These are phyloP conservation scores for Williopsis jadinii DNA, from an alignment of 1,139 yeast genomes.

Conservation along the genomic window DNA sequence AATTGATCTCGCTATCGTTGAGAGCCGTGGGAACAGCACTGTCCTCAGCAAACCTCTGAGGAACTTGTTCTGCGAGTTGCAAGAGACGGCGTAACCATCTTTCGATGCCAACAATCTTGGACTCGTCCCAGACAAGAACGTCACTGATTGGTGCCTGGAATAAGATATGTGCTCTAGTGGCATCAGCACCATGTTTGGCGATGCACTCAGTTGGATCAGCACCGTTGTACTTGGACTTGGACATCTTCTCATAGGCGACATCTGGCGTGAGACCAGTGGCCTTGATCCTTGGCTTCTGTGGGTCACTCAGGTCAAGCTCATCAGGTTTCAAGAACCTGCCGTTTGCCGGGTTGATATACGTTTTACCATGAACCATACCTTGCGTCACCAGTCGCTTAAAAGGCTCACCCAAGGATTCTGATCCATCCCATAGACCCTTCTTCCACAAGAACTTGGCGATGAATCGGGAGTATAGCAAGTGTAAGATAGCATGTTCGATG, in stretches of 20 bases:
- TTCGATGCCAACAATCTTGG: slow-evolving; percentile 77
- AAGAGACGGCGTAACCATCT: slow-evolving; percentile 74
- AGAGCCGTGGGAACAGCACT: slow-evolving; percentile 17
- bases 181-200: slow-evolving; percentile 82
- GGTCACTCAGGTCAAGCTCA: slow-evolving; percentile 45
- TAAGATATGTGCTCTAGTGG: slow-evolving; percentile 87
- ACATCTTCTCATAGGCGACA: slow-evolving; percentile 82
- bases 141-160: slow-evolving; percentile 89
- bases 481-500: slow-evolving; percentile 92
- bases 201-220: slow-evolving; percentile 84
- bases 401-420: slow-evolving; percentile 62
- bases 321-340: slow-evolving; percentile 75
- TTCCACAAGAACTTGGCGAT: slow-evolving; percentile 69
- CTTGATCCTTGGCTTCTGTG: slow-evolving; percentile 38
- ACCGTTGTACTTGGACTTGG: slow-evolving; percentile 91
- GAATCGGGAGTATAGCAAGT: slow-evolving; percentile 78
- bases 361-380: slow-evolving; percentile 97
- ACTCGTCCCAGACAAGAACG: slow-evolving; percentile 83
- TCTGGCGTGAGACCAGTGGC: slow-evolving; percentile 45
- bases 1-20: slow-evolving; percentile 39
- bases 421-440: slow-evolving; percentile 53
- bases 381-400: slow-evolving; percentile 76
- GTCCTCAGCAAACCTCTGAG: slow-evolving; percentile 3
- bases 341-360: slow-evolving; percentile 62
- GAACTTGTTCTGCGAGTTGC: slow-evolving; percentile 26